Evolutionary conservation across 768 basidiomycete genomes (phyloP).

Genomic region (Suillus placidus): DNA sequence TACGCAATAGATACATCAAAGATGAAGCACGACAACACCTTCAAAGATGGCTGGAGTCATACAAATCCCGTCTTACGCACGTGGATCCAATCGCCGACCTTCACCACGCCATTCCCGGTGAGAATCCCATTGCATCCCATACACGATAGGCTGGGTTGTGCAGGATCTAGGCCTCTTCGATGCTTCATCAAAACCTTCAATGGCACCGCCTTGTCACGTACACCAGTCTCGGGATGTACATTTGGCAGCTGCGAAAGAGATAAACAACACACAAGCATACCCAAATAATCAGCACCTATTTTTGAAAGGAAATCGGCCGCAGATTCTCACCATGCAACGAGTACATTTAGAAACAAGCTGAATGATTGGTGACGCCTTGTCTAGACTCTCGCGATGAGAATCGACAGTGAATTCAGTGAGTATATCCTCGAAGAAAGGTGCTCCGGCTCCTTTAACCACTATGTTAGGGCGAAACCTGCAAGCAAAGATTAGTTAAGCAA

Average conservation of each 20-base stretch:
- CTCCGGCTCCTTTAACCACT: constrained; percentile 61
- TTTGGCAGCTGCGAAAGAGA: constrained; percentile 62
- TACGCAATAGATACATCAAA: neutral
- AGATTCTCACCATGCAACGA: constrained; percentile 65
- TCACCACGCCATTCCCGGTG: constrained; percentile 49
- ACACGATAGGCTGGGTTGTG: constrained; percentile 53
- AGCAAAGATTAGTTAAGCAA: constrained; percentile 8
- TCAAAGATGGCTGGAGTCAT: neutral
- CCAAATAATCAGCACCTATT: constrained; percentile 8
- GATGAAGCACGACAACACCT: neutral
- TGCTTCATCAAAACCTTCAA: constrained; percentile 78
- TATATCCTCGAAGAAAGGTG: constrained; percentile 71
- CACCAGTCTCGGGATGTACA: constrained; percentile 63
- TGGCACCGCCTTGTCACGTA: constrained; percentile 71
- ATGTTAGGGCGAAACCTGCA: constrained; percentile 79
- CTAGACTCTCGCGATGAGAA: constrained; percentile 28
- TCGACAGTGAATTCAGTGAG: constrained; percentile 65
- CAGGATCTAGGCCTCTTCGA: constrained; percentile 59
- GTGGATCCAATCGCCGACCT: constrained; percentile 63
- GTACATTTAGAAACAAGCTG: constrained; percentile 68
- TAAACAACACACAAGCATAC: neutral
- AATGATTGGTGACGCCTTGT: constrained; percentile 35
- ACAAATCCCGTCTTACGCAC: constrained; percentile 46
- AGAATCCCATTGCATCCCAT: constrained; percentile 70
- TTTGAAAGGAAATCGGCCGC: constrained; percentile 10